Conservation (phyloP, 2,329 filamentous ascomycete species). For the Diatrype stigma region DNA sequence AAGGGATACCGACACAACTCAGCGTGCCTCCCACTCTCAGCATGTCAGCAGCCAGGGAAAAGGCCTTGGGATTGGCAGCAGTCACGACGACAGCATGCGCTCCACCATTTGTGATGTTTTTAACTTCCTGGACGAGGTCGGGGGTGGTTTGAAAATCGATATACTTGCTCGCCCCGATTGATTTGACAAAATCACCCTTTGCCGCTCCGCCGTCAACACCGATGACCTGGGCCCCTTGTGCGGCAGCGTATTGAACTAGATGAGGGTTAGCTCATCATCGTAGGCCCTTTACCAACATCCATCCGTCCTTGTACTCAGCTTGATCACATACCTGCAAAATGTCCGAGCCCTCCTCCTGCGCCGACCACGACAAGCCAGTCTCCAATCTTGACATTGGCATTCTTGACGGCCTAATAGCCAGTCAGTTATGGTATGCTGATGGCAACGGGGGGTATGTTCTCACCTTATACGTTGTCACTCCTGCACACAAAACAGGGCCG, state of each 20-base stretch:
- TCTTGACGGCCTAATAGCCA: constrained; percentile 34
- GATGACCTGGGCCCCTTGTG: constrained; percentile 36
- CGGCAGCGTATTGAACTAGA: constrained; percentile 39
- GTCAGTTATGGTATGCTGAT: too few relatives aligned
- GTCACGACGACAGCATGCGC: constrained; percentile 38
- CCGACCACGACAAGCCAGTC: constrained; percentile 41
- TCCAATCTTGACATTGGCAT: constrained; percentile 34
- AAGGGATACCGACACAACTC: constrained; percentile 41
- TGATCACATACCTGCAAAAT: constrained; percentile 33
- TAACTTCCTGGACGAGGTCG: constrained; percentile 30
- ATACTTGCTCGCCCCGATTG: constrained; percentile 35
- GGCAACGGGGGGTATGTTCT: not conserved
- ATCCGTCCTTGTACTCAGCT: too few relatives aligned
- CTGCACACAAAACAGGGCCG: constrained; percentile 40
- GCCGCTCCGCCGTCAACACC: constrained; percentile 35
- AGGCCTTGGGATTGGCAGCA: constrained; percentile 36
- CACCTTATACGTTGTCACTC: constrained; percentile 39
- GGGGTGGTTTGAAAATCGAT: constrained; percentile 33
- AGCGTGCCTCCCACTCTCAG: constrained; percentile 38
- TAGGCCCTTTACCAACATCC: too few relatives aligned
- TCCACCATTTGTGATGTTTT: constrained; percentile 32
- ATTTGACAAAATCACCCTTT: constrained; percentile 34
- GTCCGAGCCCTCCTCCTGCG: constrained; percentile 41
- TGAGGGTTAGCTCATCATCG: not conserved
- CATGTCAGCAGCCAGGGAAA: constrained; percentile 38